Base-by-base conservation (phyloP, 78 protist species). In the Chrysochromulina tobinii region DNA sequence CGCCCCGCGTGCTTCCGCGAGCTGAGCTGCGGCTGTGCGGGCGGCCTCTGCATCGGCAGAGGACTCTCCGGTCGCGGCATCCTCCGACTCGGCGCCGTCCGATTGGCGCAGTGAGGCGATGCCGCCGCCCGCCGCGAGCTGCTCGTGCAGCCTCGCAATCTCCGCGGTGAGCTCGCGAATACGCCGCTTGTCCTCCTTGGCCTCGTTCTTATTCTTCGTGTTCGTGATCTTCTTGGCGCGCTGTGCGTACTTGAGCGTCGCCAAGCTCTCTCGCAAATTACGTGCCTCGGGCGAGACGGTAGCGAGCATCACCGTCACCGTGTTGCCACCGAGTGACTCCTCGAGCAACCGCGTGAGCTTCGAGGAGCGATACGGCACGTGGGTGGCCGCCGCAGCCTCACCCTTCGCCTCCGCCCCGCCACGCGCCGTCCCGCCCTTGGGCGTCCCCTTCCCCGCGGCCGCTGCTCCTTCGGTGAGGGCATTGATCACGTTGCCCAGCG, bases 341-440 rank as follows among this genome's bases (percentile, higher is more conserved):
- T 18, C 21, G 23, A 77, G 58, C 25, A 77, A 8, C 14, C 21
- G 11, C 48, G 85, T 77, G 61, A 77, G 85, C 61, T 11, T 14
- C 85, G 85, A 48, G 61, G 50, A 51, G 55, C 85, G 85, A 59
- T 77, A 77, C 38, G 85, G 85, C 27, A 77, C 15, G 85, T 53
- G 61, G 61, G 61, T 2, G 48, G 18, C 17, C 48, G 25, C 38
- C 48, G 23, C 25, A 21, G 69, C 3, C 69, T 5, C 69, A 9
- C 7, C 5, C 69, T 5, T 6, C 69, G 69, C 7, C 27, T 9
- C 25, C 73, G 73, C 73, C 48, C 73, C 48, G 38, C 18, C 48
- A 18, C 48, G 48, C 17, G 38, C 73, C 11, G 48, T 14, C 17
- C 38, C 73, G 73, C 48, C 8, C 48, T 6, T 9, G 38, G 17